Percentiles rank a stretch among this genome's conserved stretches.
Conservation (phyloP, 768 basidiomycete species). For the Leccinum subtestaceum region DNA sequence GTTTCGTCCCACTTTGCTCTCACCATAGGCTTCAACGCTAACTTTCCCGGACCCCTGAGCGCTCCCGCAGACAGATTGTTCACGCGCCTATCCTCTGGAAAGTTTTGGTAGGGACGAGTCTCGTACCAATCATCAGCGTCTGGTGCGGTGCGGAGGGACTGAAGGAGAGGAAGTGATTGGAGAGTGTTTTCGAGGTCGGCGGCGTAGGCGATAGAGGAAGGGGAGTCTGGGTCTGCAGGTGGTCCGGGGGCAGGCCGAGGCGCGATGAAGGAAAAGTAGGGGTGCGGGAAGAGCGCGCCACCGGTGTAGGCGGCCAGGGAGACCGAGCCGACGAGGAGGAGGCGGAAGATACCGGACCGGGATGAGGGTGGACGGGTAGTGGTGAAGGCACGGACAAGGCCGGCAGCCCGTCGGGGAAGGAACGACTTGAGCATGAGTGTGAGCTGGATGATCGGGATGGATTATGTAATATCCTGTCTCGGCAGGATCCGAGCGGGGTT, state of each 20-base stretch:
- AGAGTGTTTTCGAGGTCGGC: conserved; percentile 64
- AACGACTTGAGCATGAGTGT: neutral
- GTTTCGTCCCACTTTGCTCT: conserved; percentile 72
- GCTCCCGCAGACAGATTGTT: conserved; percentile 85
- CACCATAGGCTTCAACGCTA: conserved; percentile 78
- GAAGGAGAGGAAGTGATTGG: conserved; percentile 61
- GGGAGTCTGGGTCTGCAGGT: conserved; percentile 47
- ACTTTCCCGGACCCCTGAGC: conserved; percentile 81
- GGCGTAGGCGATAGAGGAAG: conserved; percentile 56
- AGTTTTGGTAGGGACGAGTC: conserved; percentile 65
- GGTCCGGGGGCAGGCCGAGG: conserved; percentile 79
- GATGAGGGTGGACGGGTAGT: conserved; percentile 3
- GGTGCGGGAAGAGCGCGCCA: conserved; percentile 72
- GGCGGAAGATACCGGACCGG: conserved; percentile 10
- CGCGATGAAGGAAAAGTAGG: conserved; percentile 62
- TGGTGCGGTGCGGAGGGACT: conserved; percentile 43
- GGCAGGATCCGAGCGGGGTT: conserved; percentile 26
- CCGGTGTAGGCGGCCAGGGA: conserved; percentile 38
- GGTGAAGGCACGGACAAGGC: conserved; percentile 18
- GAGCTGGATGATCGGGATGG: neutral
- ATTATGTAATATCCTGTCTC: conserved; percentile 11
- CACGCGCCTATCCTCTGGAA: conserved; percentile 69
- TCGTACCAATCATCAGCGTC: conserved; percentile 72
- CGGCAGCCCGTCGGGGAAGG: conserved; percentile 9
- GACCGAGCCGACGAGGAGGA: conserved; percentile 22